Evolutionary conservation across 202 grass and related monocot species (phyloP), one percentile per base, ranked within the genome.

Genomic region (Digitaria exilis): DNA sequence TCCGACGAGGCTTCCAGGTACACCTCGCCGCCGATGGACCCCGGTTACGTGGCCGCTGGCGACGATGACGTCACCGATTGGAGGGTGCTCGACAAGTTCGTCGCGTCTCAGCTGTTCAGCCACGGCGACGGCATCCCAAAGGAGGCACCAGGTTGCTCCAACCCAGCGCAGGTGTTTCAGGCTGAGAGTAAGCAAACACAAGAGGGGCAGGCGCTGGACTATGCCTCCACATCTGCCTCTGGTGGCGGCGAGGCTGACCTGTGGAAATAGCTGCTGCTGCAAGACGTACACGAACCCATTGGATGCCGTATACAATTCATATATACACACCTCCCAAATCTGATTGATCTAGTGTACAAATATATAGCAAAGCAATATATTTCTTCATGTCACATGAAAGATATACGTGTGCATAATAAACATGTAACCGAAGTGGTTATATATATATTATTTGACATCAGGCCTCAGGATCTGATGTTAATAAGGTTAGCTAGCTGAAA

Each of bases 61-160:
- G 48, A n/a, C 16, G 22, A n/a, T 14, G 88, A 82, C 4, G 80
- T 76, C 52, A 95, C 85, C 0, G 96, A 98, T 19, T 98, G 96
- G 92, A 95, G 92, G 81, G 73, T 90, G 39, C 80, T 98, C 19
- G 96, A 98, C 76, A 90, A 92, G 49, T 89, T 98, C 46, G 92
- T 98, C 22, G 92, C 92, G 2, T 98, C 92, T 76, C 92, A 98
- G 65, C 70, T 98, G 59, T 62, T 93, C 86, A 98, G 83, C 85
- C 80, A 94, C 69, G 81, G 62, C 31, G 82, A 94, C 32, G 57
- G 39, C 37, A 31, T 65, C 22, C 25, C 65, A 0, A 92, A 92
- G 73, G 89, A 85, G 54, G 39, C 84, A n/a, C n/a, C n/a, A 18
- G 87, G 19, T 31, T 85, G 75, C 80, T 50, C 89, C 74, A 65